Percentiles rank a stretch among this genome's conserved stretches.
phyloP scores from a whole-genome alignment of 2,329 filamentous ascomycete species.

The Colletotrichum sp. region DNA sequence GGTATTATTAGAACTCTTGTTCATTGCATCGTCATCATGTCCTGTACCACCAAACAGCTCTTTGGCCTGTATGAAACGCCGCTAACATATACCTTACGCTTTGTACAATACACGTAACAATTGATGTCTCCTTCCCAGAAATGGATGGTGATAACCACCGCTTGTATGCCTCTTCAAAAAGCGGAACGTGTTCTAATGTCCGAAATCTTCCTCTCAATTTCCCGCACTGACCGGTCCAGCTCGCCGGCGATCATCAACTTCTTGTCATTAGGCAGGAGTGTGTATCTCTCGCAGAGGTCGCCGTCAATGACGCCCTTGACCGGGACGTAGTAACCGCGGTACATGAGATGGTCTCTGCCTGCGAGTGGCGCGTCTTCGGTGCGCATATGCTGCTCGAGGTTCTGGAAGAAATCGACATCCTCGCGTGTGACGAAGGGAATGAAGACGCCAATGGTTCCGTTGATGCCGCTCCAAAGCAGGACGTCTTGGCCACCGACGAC shows the following conservation, averaged over 20 bases:
- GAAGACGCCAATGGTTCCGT: constrained; percentile 91
- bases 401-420: constrained; percentile 98
- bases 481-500: constrained; percentile 92
- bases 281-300: constrained; percentile 92
- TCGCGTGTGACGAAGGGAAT: constrained; percentile 92
- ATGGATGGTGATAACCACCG: background rate
- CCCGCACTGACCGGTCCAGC: constrained; percentile 85
- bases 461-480: constrained; percentile 90
- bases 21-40: constrained; percentile 23
- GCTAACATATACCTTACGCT: constrained; percentile 10
- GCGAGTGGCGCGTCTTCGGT: constrained; percentile 86
- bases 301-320: constrained; percentile 98
- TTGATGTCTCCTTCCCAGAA: background rate
- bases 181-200: constrained; percentile 65
- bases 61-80: constrained; percentile 19
- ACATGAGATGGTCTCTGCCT: constrained; percentile 94
- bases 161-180: constrained; percentile 44
- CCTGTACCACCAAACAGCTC: constrained; percentile 12
- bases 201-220: constrained; percentile 96
- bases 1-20: constrained; percentile 16
- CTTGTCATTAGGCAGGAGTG: constrained; percentile 82
- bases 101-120: constrained; percentile 9
- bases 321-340: constrained; percentile 92
- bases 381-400: constrained; percentile 85
- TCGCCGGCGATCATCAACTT: constrained; percentile 96